Conservation (phyloP, 2,329 filamentous ascomycete species). For the Diaporthe nobilis region DNA sequence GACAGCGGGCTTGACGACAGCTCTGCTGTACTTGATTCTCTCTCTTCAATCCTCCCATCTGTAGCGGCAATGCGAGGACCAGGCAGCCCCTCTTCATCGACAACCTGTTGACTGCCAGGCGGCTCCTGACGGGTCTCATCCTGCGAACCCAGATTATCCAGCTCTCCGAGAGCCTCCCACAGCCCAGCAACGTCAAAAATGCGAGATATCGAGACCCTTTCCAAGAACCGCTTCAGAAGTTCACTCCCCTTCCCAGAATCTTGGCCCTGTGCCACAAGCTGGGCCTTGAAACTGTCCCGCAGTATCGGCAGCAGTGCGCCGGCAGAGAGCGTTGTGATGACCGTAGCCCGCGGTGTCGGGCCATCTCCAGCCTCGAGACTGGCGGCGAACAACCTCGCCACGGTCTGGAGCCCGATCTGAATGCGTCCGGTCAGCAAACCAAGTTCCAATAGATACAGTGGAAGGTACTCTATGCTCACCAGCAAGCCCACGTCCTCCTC, state of each 20-base stretch:
- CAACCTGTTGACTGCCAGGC: constrained; percentile 1
- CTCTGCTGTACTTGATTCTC: background rate
- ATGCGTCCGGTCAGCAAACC: constrained; percentile 37
- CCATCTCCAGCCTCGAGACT: constrained; percentile 35
- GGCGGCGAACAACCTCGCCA: constrained; percentile 56
- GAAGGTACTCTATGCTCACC: constrained; percentile 52
- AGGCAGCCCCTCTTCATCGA: background rate
- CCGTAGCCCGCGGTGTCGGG: constrained; percentile 51
- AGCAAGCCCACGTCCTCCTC: constrained; percentile 63
- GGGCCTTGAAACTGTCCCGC: constrained; percentile 56
- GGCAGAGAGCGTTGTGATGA: constrained; percentile 65
- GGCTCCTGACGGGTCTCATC: background rate
- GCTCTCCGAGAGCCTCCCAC: constrained; percentile 68
- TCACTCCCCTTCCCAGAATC: constrained; percentile 41
- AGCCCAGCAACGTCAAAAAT: constrained; percentile 73
- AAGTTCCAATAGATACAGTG: background rate
- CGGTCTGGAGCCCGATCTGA: constrained; percentile 62
- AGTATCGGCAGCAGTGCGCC: constrained; percentile 58
- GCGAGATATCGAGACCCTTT: constrained; percentile 66
- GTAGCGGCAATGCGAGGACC: too few species aligned
- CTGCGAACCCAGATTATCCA: constrained; percentile 50
- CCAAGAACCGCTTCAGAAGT: constrained; percentile 57
- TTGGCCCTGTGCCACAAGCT: constrained; percentile 46
- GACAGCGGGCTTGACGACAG: constrained; percentile 31
- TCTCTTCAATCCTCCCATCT: background rate